Evolutionary conservation across 179 eudicot genomes (phyloP), one percentile per base, ranked within the genome.

Genomic region (Silene coronaria): DNA sequence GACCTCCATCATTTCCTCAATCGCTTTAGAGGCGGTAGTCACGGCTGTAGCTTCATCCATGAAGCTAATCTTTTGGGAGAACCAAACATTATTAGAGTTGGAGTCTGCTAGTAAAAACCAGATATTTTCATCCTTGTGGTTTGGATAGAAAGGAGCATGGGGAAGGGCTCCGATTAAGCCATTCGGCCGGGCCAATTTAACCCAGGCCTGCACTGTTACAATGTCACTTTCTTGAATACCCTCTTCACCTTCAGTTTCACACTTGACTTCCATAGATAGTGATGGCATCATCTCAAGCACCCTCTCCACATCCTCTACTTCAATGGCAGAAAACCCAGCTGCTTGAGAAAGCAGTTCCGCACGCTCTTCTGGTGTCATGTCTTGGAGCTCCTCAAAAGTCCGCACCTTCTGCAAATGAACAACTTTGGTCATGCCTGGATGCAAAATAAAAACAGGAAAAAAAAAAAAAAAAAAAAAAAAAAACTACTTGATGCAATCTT

Each of bases 171-270:
- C 85, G 6, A 86, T 83, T 82, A 90, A 81, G 21, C 96, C 91
- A 55, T 91, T 91, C 3, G 81, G 69, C 10, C 97, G 92, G 28
- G 82, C 78, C 30, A 91, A 82, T 19, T 84, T 86, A 28, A 90
- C 89, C 97, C 97, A 92, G 65, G 97, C 87, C 22, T 89, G 95
- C 28, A 92, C 51, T 3, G 93, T 89, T 66, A 92, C 96, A 32
- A 85, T 72, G 77, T 92, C 97, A 13, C 97, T 90, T 76, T 92
- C 97, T 75, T 92, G 97, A 46, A 92, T 78, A 63, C 87, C 96
- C 71, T 92, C 97, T 79, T 92, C 97, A 30, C 96, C 97, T 79
- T 90, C 96, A 2, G 97, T 92, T 80, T 88, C 93, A 62, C 97
- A 92, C 65, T 89, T 90, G 53, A 86, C 86, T 66, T 92, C 93